A percentile compares a stretch with the other conserved stretches of the same genome.
phyloP scores from a whole-genome alignment of 2,329 filamentous ascomycete genomes.

The Ophiostoma sp. region DNA sequence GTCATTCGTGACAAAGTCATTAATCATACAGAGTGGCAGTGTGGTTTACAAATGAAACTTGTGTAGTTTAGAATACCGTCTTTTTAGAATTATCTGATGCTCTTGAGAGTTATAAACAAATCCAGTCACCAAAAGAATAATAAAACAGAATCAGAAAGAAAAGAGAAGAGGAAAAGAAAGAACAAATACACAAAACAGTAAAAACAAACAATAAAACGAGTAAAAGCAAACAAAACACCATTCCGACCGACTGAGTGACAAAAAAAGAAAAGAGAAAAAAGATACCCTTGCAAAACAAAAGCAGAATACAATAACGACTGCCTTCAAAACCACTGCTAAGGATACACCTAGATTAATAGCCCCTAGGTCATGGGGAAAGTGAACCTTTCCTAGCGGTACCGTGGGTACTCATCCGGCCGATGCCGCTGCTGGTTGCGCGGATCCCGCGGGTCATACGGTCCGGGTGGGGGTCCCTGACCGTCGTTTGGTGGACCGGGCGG shows the following conservation, averaged over 20 bases:
- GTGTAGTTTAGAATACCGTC: background rate
- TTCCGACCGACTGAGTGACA: background rate
- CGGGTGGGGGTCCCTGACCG: slow-evolving; percentile 7
- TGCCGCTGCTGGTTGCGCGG: slow-evolving; percentile 27
- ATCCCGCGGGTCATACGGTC: slow-evolving; percentile 25
- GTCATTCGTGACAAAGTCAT: background rate
- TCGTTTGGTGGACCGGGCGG: slow-evolving; percentile 25
- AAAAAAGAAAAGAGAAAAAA: background rate
- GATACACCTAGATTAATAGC: background rate
- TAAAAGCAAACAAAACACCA: background rate
- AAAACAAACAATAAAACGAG: background rate
- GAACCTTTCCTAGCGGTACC: slow-evolving; percentile 25
- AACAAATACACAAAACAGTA: background rate
- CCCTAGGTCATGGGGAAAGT: background rate
- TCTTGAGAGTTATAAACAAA: too few species aligned
- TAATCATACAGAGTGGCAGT: background rate
- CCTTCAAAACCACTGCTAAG: too few species aligned
- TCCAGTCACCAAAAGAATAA: too few species aligned
- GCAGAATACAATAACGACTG: background rate
- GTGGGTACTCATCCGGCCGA: slow-evolving; percentile 32
- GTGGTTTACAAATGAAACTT: background rate
- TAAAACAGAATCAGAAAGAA: background rate
- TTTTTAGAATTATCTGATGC: background rate
- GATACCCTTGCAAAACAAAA: background rate
- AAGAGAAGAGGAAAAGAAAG: background rate